phyloP scores from a whole-genome alignment of 2,329 filamentous ascomycete species.

The Neofusicoccum ribis region DNA sequence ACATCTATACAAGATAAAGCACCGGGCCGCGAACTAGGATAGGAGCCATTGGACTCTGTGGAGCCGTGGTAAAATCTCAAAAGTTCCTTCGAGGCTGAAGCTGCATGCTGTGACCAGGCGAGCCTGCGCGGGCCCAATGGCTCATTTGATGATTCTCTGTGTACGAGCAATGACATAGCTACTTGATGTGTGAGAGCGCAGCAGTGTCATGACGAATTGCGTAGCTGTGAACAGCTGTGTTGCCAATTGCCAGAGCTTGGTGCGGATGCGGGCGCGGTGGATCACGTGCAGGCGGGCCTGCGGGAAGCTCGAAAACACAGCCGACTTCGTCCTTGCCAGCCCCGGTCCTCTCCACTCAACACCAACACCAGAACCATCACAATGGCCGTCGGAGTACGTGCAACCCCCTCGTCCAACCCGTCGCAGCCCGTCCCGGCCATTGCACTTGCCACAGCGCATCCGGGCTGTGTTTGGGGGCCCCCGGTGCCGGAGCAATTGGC shows the following conservation, averaged over 20 bases:
- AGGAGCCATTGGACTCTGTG: slow-evolving; percentile 15
- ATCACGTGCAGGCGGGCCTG: slow-evolving; percentile 16
- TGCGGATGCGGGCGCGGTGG: neutral
- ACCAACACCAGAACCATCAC: slow-evolving; percentile 41
- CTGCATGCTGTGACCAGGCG: neutral
- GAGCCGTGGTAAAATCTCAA: slow-evolving; percentile 19
- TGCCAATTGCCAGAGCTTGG: neutral
- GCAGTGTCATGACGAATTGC: neutral
- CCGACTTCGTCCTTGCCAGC: slow-evolving; percentile 40
- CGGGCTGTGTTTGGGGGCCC: slow-evolving; percentile 20
- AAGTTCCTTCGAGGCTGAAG: slow-evolving; percentile 15
- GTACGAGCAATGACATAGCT: neutral
- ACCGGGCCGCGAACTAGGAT: slow-evolving; percentile 13
- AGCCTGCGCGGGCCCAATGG: neutral
- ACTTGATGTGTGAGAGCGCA: neutral
- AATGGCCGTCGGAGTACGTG: slow-evolving; percentile 48
- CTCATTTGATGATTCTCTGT: neutral
- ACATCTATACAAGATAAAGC: slow-evolving; percentile 17
- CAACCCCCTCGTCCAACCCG: slow-evolving; percentile 21
- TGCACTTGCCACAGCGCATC: slow-evolving; percentile 30
- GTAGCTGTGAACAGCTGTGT: neutral
- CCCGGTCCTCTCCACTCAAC: slow-evolving; percentile 43
- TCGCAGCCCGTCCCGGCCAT: neutral
- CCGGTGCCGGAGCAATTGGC: slow-evolving; percentile 14
- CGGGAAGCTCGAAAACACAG: slow-evolving; percentile 20